A percentile compares a stretch with the other conserved stretches of the same genome.
phyloP scores from a whole-genome alignment of 2,329 filamentous ascomycete species.

The Claviceps fusiformis region DNA sequence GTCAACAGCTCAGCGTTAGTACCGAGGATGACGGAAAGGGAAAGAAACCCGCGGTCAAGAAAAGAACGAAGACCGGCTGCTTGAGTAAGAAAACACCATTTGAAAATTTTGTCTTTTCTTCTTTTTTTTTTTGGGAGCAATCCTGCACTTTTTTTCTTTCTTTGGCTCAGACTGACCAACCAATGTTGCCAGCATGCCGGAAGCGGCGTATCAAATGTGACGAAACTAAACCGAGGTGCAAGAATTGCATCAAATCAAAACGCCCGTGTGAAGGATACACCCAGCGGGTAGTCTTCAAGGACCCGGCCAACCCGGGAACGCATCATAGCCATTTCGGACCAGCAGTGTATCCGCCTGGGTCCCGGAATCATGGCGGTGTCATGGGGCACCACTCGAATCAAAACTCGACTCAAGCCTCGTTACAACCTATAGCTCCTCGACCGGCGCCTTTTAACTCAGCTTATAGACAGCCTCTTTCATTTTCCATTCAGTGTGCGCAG shows the following conservation, averaged over 20 bases:
- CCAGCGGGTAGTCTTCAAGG: slow-evolving; percentile 68
- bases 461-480: slow-evolving; percentile 6
- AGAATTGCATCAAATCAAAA: slow-evolving; percentile 78
- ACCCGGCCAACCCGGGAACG: slow-evolving; percentile 28
- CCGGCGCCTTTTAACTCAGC: slow-evolving; percentile 23
- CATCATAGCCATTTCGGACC: slow-evolving; percentile 32
- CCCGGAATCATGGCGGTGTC: slow-evolving; percentile 15
- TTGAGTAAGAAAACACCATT: slow-evolving; percentile 49
- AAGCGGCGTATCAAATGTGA: slow-evolving; percentile 95
- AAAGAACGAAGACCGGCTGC: slow-evolving; percentile 84
- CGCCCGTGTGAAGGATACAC: slow-evolving; percentile 74
- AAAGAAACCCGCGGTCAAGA: slow-evolving; percentile 39
- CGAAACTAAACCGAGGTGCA: slow-evolving; percentile 70
- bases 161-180: slow-evolving; percentile 9
- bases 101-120: background rate
- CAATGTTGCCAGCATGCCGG: slow-evolving; percentile 54
- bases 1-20: slow-evolving; percentile 19
- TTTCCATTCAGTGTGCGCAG: slow-evolving; percentile 2
- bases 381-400: slow-evolving; percentile 16
- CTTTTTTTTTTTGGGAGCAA: background rate
- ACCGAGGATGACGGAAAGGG: slow-evolving; percentile 27
- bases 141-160: background rate
- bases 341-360: slow-evolving; percentile 28
- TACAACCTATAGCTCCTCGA: slow-evolving; percentile 36
- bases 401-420: slow-evolving; percentile 24